Evolutionary conservation across 2,329 filamentous ascomycete species (phyloP).

Genomic region (Orbilia blumenaviensis): DNA sequence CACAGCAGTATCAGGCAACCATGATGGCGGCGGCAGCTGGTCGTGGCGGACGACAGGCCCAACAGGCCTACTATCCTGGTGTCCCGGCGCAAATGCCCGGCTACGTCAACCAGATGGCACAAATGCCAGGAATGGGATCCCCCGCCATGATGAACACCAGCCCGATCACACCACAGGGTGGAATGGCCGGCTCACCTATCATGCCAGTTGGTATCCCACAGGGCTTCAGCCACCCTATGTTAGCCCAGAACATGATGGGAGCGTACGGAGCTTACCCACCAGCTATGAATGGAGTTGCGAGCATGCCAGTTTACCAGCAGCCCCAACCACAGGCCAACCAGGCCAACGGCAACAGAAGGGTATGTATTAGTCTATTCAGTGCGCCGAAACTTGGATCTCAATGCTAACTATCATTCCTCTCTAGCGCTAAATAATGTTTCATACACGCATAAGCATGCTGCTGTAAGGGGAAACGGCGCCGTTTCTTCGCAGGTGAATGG

Average conservation of each 20-base stretch:
- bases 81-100: constrained; percentile 37
- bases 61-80: constrained; percentile 50
- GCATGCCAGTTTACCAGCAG: constrained; percentile 55
- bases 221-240: constrained; percentile 57
- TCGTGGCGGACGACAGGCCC: constrained; percentile 22
- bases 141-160: constrained; percentile 54
- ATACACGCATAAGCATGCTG: neutral
- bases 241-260: constrained; percentile 57
- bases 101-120: constrained; percentile 51
- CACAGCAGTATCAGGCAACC: constrained; percentile 51
- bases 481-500: no score
- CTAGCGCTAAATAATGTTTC: constrained; percentile 34
- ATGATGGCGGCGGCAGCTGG: constrained; percentile 49
- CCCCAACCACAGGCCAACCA: constrained; percentile 54
- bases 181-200: constrained; percentile 55
- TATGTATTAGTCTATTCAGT: constrained; percentile 4
- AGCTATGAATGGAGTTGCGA: constrained; percentile 55
- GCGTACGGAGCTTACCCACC: constrained; percentile 55
- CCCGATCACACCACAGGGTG: constrained; percentile 55
- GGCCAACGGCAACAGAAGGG: constrained; percentile 46
- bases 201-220: constrained; percentile 56
- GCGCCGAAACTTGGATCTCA: neutral
- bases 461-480: no score
- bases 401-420: constrained; percentile 22
- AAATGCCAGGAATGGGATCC: constrained; percentile 44